A percentile compares a stretch with the other conserved stretches of the same genome.
Conservation (phyloP, 768 basidiomycete species). For the Brasilioporus rufonigricans region DNA sequence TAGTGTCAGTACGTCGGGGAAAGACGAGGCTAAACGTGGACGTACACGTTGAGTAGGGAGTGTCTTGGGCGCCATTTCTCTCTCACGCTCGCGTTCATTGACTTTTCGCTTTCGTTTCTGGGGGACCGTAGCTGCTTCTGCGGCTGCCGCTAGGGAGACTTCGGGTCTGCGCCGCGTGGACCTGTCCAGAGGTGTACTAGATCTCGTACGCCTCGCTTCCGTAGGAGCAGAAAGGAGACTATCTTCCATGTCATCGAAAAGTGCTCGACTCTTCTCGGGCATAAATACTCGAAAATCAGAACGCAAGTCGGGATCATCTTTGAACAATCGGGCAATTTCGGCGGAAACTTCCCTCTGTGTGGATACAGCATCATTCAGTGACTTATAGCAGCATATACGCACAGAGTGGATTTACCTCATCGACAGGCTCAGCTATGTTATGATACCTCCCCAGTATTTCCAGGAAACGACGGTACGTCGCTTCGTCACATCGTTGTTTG, state of each 20-base stretch:
- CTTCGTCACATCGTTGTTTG: conserved; percentile 89
- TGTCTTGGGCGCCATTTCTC: conserved; percentile 29
- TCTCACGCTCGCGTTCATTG: conserved; percentile 41
- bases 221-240: conserved; percentile 27
- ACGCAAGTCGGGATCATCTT: conserved; percentile 71
- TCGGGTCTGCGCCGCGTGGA: conserved; percentile 47
- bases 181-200: conserved; percentile 33
- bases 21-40: background rate
- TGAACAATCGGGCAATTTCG: conserved; percentile 68
- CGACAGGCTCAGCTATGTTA: conserved; percentile 55
- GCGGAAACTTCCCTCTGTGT: conserved; percentile 60
- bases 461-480: conserved; percentile 78
- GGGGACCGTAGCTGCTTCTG: conserved; percentile 42
- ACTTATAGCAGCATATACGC: background rate
- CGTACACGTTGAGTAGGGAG: conserved; percentile 26
- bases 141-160: conserved; percentile 39
- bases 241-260: conserved; percentile 44
- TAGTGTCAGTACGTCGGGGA: conserved; percentile 4
- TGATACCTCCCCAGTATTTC: conserved; percentile 71
- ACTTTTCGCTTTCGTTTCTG: conserved; percentile 70
- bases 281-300: conserved; percentile 75
- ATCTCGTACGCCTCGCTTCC: conserved; percentile 34
- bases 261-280: conserved; percentile 54
- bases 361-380: background rate
- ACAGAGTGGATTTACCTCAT: conserved; percentile 45